Percentiles rank a stretch among this genome's conserved stretches.
phyloP scores from a whole-genome alignment of 2,329 filamentous ascomycete genomes.

The Curvularia sp. region DNA sequence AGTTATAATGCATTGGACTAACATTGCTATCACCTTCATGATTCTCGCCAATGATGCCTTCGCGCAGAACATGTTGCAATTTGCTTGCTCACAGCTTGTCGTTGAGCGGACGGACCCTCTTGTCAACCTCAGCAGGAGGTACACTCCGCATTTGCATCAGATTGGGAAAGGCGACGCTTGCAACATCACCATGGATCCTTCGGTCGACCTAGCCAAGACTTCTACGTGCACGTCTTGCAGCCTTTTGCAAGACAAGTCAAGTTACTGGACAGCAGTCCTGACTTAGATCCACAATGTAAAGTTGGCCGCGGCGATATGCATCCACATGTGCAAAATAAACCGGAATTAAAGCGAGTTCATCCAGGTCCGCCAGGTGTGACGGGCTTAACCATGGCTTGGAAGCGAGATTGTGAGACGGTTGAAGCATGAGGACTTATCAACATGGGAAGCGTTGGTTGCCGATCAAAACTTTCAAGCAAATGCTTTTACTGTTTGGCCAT shows the following conservation, averaged over 20 bases:
- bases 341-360: conserved; percentile 30
- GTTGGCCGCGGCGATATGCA: conserved; percentile 35
- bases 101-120: conserved; percentile 46
- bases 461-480: conserved; percentile 19
- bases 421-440: conserved; percentile 14
- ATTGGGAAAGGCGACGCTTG: conserved; percentile 46
- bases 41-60: conserved; percentile 34
- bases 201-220: conserved; percentile 29
- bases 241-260: conserved; percentile 44
- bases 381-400: conserved; percentile 32
- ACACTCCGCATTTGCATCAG: conserved; percentile 48
- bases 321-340: conserved; percentile 36
- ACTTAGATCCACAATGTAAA: conserved; percentile 30
- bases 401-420: conserved; percentile 23
- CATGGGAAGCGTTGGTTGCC: conserved; percentile 31
- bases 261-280: conserved; percentile 46
- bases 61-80: conserved; percentile 45
- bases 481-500: conserved; percentile 17
- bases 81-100: conserved; percentile 47
- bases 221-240: conserved; percentile 47
- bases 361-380: conserved; percentile 36
- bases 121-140: conserved; percentile 47
- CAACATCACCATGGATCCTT: conserved; percentile 47
- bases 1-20: conserved; percentile 43
- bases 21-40: conserved; percentile 31